Base-by-base conservation (phyloP, 2,329 filamentous ascomycete genomes). In the Cytospora mali region DNA sequence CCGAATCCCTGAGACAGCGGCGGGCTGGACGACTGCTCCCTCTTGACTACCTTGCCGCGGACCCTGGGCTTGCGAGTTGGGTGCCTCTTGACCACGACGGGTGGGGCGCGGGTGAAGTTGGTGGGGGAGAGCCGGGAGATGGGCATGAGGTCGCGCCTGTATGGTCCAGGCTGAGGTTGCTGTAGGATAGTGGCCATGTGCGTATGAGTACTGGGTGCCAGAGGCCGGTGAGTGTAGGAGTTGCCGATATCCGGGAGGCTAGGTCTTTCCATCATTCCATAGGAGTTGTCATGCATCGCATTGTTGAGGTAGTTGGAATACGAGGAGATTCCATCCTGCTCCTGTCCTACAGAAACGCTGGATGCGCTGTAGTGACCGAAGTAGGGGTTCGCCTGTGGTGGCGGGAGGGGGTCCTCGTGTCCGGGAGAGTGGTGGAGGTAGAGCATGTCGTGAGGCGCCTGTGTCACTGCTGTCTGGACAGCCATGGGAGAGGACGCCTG, bases 401-500 rank as follows among this genome's bases (percentile, higher is more conserved):
- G 72, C 28, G 63, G 63, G 23, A 42, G 42, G 39, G 61, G 4
- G 4, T 65, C 63, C 23, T 65, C 60, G 13, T 60, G 60, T 23
- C 68, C 69, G 6, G 70, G 66, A 23, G 73, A 77, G 66, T 74
- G 76, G 13, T 71, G 69, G 58, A 75, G 76, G 71, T 73, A 76
- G 33, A 58, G 61, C 65, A 77, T 74, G 46, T 75, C 72, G 61
- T 81, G 76, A 56, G 74, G 69, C 50, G 74, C 76, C 23, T 77
- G 75, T 50, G 75, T 65, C 18, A 72, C 70, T 21, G 74, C 69
- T 16, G 75, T 68, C n/a, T 77, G 74, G 42, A 77, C 70, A 29
- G 75, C 68, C 74, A 83, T 78, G 7, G 81, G 79, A n/a, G 80
- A 81, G 25, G 75, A 75, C 23, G 76, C 72, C 58, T 81, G 78